phyloP scores from a whole-genome alignment of 768 basidiomycete species.

The Tricholoma bakamatsutake region DNA sequence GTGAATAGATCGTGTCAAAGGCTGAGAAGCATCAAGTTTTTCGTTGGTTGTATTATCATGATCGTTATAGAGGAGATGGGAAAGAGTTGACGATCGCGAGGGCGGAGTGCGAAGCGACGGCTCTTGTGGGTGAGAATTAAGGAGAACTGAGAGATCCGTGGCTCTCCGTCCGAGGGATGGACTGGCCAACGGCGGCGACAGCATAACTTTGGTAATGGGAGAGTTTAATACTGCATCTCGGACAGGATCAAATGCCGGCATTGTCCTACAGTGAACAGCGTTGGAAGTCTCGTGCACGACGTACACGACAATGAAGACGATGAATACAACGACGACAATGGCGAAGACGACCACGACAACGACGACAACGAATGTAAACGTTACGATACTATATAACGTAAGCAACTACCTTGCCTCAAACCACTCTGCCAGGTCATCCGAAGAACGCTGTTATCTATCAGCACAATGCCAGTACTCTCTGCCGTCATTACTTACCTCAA shows the following conservation, averaged over 20 bases:
- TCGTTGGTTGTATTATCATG: slow-evolving; percentile 21
- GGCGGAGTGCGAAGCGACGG: slow-evolving; percentile 20
- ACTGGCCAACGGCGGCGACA: slow-evolving; percentile 35
- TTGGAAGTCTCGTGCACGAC: slow-evolving; percentile 6
- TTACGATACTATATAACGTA: slow-evolving; percentile 17
- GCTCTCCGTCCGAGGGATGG: slow-evolving; percentile 56
- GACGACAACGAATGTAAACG: slow-evolving; percentile 14
- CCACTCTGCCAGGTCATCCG: slow-evolving; percentile 52
- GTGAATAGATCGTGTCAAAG: slow-evolving; percentile 21
- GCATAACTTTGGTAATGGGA: slow-evolving; percentile 43
- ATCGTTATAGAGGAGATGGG: slow-evolving; percentile 35
- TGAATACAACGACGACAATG: slow-evolving; percentile 1
- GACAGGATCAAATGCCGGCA: slow-evolving; percentile 83
- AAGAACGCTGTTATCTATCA: slow-evolving; percentile 43
- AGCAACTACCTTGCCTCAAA: slow-evolving; percentile 27
- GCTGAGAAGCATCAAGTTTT: slow-evolving; percentile 26
- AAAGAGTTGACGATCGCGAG: slow-evolving; percentile 37
- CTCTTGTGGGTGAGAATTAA: slow-evolving; percentile 53
- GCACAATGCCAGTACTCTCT: not conserved
- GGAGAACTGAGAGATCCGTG: slow-evolving; percentile 71
- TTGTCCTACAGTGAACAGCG: slow-evolving; percentile 22
- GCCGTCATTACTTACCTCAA: slow-evolving; percentile 40
- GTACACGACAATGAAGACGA: slow-evolving; percentile 14
- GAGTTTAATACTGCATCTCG: slow-evolving; percentile 83
- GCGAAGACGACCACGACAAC: slow-evolving; percentile 16